These are phyloP conservation scores for Fusarium sp. DNA, from an alignment of 2,329 filamentous ascomycete species.

Conservation along the genomic window DNA sequence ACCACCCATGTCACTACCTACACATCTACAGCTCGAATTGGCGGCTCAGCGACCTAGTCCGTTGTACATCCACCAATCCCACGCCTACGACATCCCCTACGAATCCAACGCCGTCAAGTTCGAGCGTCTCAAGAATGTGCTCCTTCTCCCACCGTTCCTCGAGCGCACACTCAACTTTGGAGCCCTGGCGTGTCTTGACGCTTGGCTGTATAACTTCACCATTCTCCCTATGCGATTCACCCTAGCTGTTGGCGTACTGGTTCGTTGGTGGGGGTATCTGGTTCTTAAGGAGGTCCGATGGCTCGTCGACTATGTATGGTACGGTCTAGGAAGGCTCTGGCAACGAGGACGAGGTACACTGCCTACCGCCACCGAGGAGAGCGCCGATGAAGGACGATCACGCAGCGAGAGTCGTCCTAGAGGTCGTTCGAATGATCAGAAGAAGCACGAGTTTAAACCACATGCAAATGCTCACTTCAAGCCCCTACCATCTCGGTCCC, in stretches of 20 bases:
- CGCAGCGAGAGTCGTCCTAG: slow-evolving; percentile 46
- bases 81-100: slow-evolving; percentile 74
- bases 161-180: slow-evolving; percentile 91
- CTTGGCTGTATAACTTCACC: slow-evolving; percentile 96
- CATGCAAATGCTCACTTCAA: slow-evolving; percentile 33
- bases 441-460: slow-evolving; percentile 10
- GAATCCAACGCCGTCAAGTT: slow-evolving; percentile 94
- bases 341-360: slow-evolving; percentile 60
- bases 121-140: slow-evolving; percentile 88
- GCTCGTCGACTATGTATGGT: slow-evolving; percentile 80
- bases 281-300: slow-evolving; percentile 77
- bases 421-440: slow-evolving; percentile 33
- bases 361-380: slow-evolving; percentile 50
- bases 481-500: slow-evolving; percentile 32
- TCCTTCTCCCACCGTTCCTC: slow-evolving; percentile 82
- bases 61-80: slow-evolving; percentile 72
- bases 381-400: slow-evolving; percentile 53
- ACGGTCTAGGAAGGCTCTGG: slow-evolving; percentile 84
- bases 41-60: slow-evolving; percentile 71
- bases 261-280: slow-evolving; percentile 81
- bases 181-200: slow-evolving; percentile 89
- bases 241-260: slow-evolving; percentile 80
- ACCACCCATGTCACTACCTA: slow-evolving; percentile 74
- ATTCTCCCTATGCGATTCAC: slow-evolving; percentile 91
- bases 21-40: slow-evolving; percentile 72